Evolutionary conservation across 2,329 filamentous ascomycete genomes (phyloP).

Genomic region (Allantophomopsis cytisporea): DNA sequence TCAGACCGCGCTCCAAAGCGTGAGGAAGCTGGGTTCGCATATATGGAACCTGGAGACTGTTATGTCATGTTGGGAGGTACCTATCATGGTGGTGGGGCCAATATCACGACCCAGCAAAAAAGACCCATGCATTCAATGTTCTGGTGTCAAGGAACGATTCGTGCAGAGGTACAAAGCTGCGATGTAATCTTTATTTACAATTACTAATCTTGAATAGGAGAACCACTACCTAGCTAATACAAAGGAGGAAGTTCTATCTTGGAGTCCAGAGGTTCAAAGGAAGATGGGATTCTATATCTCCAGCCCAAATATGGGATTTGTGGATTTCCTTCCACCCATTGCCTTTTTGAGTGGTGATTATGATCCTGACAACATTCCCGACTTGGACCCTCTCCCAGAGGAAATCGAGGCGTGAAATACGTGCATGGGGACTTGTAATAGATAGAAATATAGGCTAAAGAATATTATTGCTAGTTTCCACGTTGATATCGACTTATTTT

Average conservation of each 20-base stretch:
- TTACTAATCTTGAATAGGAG: slow-evolving; percentile 2
- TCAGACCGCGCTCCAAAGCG: slow-evolving; percentile 21
- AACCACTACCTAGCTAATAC: slow-evolving; percentile 8
- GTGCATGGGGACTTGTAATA: too few species aligned
- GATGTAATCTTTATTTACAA: too few species aligned
- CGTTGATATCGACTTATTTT: too few species aligned
- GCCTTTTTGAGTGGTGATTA: slow-evolving; percentile 9
- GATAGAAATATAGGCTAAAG: too few species aligned
- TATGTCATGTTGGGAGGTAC: slow-evolving; percentile 24
- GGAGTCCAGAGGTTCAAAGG: slow-evolving; percentile 8
- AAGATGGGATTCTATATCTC: slow-evolving; percentile 11
- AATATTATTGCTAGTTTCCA: too few species aligned
- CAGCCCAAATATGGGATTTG: slow-evolving; percentile 10
- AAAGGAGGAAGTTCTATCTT: slow-evolving; percentile 9
- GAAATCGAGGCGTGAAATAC: too few species aligned
- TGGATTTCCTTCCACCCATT: slow-evolving; percentile 4
- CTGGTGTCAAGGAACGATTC: too few species aligned
- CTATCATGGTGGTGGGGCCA: slow-evolving; percentile 26
- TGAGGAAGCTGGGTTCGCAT: slow-evolving; percentile 23
- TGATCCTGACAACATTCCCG: slow-evolving; percentile 4
- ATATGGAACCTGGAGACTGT: slow-evolving; percentile 25
- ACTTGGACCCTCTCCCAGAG: slow-evolving; percentile 2
- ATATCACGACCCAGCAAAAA: slow-evolving; percentile 10
- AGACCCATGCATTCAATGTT: neutral
- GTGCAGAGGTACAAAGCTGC: too few species aligned